Conservation (phyloP, 208 protist species). For the Phytomonas serpens region DNA sequence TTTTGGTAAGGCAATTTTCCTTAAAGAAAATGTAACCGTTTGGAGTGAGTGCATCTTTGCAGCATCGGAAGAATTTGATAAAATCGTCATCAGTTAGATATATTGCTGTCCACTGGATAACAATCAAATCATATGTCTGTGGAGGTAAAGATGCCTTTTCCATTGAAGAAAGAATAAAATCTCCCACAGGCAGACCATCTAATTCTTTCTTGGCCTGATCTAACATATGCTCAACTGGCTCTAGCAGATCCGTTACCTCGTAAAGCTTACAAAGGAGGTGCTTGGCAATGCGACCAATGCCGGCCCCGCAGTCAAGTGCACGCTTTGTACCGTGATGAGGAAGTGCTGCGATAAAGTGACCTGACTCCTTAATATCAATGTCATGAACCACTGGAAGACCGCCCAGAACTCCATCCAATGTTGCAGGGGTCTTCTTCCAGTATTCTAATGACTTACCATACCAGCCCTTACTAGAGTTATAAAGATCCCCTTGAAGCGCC, state of each 20-base stretch:
- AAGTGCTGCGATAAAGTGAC: constrained; percentile 55
- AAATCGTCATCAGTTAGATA: constrained; percentile 91
- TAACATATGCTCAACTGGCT: constrained; percentile 83
- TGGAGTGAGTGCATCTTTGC: constrained; percentile 57
- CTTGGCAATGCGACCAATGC: constrained; percentile 88
- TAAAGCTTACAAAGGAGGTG: constrained; percentile 63
- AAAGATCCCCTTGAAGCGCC: constrained; percentile 63
- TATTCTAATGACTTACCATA: constrained; percentile 86
- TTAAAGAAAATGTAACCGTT: constrained; percentile 91
- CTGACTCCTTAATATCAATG: constrained; percentile 57
- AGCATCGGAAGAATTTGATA: constrained; percentile 72
- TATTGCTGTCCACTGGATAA: constrained; percentile 91
- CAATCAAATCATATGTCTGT: constrained; percentile 82
- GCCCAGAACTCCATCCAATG: constrained; percentile 86
- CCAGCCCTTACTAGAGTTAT: constrained; percentile 70
- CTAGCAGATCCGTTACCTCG: constrained; percentile 66
- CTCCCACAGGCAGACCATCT: constrained; percentile 47
- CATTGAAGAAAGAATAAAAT: constrained; percentile 81
- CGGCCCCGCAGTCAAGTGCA: constrained; percentile 86
- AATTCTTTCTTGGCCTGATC: constrained; percentile 78
- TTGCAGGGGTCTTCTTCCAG: constrained; percentile 80
- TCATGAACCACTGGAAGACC: constrained; percentile 76
- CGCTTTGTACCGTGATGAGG: constrained; percentile 42
- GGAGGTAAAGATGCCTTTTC: constrained; percentile 45
- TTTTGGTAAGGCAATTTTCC: constrained; percentile 64